phyloP scores from a whole-genome alignment of 1,139 yeast species.

The Meyerozyma carpophila region DNA sequence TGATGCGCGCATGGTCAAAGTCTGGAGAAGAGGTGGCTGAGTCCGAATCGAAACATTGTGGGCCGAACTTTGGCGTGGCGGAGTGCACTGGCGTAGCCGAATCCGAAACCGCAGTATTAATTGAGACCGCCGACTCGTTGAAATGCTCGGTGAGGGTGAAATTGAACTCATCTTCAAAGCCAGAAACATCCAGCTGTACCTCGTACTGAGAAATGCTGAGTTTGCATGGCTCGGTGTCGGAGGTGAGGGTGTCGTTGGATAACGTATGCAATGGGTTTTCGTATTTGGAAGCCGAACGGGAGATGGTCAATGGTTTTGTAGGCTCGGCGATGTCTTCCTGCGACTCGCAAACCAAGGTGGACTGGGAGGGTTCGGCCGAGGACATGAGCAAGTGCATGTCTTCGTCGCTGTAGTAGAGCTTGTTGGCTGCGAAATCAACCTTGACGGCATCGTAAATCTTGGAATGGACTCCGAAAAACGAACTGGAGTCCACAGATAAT shows the following conservation, averaged over 20 bases:
- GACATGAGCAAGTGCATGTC: conserved; percentile 24
- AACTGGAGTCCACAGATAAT: conserved; percentile 48
- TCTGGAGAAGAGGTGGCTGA: background rate
- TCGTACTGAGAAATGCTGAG: background rate
- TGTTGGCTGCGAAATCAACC: conserved; percentile 16
- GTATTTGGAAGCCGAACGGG: conserved; percentile 7
- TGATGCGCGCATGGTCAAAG: background rate
- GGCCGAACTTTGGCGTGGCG: too few relatives aligned
- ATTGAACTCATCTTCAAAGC: background rate
- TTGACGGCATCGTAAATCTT: conserved; percentile 32
- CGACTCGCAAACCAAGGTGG: conserved; percentile 23
- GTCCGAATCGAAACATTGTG: too few relatives aligned
- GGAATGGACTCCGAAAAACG: conserved; percentile 52
- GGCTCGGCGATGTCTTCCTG: conserved; percentile 6
- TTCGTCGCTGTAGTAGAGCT: conserved; percentile 28
- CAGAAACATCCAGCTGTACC: background rate
- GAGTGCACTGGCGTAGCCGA: background rate
- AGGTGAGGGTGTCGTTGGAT: background rate
- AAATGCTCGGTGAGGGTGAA: background rate
- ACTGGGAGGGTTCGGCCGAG: conserved; percentile 14
- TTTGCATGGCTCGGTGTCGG: conserved; percentile 1
- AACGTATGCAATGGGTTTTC: background rate
- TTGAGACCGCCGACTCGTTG: background rate
- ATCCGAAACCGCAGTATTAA: background rate
- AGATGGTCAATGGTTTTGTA: conserved; percentile 22